Evolutionary conservation across 371 early-diverging fungal genomes (phyloP), one percentile per base, ranked within the genome.

Genomic region (Lichtheimia ornata): DNA sequence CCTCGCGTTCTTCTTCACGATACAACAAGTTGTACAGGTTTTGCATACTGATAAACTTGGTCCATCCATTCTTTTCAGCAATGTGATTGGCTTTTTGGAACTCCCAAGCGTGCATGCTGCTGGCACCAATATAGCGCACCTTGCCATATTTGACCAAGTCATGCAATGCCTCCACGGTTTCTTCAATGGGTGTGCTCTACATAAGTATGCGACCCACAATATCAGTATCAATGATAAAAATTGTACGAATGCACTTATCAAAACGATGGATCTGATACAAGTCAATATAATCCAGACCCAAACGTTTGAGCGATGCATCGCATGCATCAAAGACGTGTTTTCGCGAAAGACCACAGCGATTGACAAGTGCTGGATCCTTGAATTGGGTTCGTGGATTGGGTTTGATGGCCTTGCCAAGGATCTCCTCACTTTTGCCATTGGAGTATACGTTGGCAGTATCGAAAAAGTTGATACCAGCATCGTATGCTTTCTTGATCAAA

Each of bases 1-100:
- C 82, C 50, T 86, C 86, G 15, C 84, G 73, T 56, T 86, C 86
- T 70, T 85, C 86, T 62, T 85, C 86, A 43, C 86, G 82, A 59
- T 85, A 85, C 14, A 82, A 22, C 47, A 82, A 57, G 53, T 82
- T 85, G 63, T 83, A 82, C 25, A 69, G 56, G 59, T 81, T 83
- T 62, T 77, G 82, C 85, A 80, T 81, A 1, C 70, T 64, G 12
- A 71, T 63, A 61, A 84, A 85, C 42, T 73, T 71, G 24, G 83
- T 62, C 84, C 84, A 85, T 3, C 85, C 85, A 20, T 65, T 61
- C 54, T 67, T 69, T 50, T 85, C 79, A 15, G 79, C 73, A 49
- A 79, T 62, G 28, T 62, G 15, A 20, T 81, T 73, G 15, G 67
- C 61, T 49, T 75, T 75, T 53, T 69, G 70, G 54, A 80, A 82